Evolutionary conservation across 805 yeast species (phyloP).

Genomic region (Komagataella pastoris): DNA sequence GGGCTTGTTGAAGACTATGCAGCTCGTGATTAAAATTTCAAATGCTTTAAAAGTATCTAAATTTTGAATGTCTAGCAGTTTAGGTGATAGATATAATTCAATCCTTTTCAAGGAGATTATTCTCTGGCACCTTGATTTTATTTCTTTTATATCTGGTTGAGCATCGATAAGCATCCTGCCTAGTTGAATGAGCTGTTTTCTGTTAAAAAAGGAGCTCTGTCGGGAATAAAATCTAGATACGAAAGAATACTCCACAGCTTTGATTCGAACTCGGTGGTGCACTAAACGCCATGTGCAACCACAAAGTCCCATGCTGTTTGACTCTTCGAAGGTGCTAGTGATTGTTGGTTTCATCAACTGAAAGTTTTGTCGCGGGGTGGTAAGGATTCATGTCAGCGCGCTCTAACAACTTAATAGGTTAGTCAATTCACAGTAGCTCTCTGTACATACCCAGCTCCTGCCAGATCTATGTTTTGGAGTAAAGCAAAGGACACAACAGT

Average conservation of each 20-base stretch:
- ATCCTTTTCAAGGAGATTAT: neutral
- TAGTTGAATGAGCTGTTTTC: neutral
- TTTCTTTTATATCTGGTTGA: neutral
- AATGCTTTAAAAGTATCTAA: neutral
- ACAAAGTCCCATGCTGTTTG: neutral
- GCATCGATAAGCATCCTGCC: neutral
- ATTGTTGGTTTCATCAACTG: neutral
- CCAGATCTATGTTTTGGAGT: conserved; percentile 14
- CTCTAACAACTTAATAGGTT: neutral
- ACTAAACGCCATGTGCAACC: neutral
- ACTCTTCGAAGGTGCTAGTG: neutral
- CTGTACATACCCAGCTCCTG: conserved; percentile 8
- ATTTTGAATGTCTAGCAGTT: neutral
- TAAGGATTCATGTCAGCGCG: conserved; percentile 6
- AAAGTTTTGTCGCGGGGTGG: neutral
- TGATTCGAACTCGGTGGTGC: neutral
- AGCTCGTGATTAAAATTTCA: neutral
- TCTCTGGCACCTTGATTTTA: neutral
- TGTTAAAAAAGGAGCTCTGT: neutral
- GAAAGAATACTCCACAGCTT: neutral
- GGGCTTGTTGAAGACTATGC: neutral
- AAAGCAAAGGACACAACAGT: conserved; percentile 5
- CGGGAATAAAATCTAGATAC: neutral
- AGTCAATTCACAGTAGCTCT: neutral
- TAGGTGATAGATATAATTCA: neutral